Base-by-base conservation (phyloP, 345 rosid species). In the Microcos paniculata region DNA sequence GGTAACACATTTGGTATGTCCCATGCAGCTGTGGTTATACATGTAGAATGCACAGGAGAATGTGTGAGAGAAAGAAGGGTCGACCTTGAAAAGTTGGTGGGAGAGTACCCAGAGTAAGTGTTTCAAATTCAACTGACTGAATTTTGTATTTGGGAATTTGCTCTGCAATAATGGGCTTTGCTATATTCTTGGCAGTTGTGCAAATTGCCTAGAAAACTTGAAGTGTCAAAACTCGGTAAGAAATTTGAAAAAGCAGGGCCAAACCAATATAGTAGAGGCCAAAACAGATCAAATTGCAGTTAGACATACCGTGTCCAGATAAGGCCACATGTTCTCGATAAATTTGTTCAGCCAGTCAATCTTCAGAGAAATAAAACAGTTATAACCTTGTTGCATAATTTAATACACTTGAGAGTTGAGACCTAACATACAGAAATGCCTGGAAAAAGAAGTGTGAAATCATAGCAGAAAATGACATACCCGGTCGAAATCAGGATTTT, bases 271-370 rank as follows among this genome's bases (percentile, higher is more conserved):
- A 64, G 30, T 53, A 52, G 80, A 80, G 66, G 16, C 43, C 61
- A 51, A 46, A n/a, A 59, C 52, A 51, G 21, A 67, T 15, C 30
- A 71, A 43, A 26, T 15, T 67, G 18, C 30, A 49, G 67, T 19
- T 72, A 30, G 45, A 65, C 81, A 70, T 84, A 92, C 98, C 86
- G 83, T 92, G 80, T 96, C 92, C 31, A 96, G 77, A 68, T 90
- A 96, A 57, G 99, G 98, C 99, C 99, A 96, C 97, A 96, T 90
- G 57, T 77, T 45, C 70, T 83, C 88, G 49, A 93, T 43, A 80
- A 96, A 86, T 83, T 86, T 88, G 87, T 96, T 96, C 53, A 96
- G 90, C 99, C 97, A 92, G 77, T 94, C 98, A 90, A 94, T 80
- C 99, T 96, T 80, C 65, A 86, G 65, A 71, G 68, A 21, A 62